A percentile compares a stretch with the other conserved stretches of the same genome.
phyloP scores from a whole-genome alignment of 2,329 filamentous ascomycete species.

The Graphium sp. region DNA sequence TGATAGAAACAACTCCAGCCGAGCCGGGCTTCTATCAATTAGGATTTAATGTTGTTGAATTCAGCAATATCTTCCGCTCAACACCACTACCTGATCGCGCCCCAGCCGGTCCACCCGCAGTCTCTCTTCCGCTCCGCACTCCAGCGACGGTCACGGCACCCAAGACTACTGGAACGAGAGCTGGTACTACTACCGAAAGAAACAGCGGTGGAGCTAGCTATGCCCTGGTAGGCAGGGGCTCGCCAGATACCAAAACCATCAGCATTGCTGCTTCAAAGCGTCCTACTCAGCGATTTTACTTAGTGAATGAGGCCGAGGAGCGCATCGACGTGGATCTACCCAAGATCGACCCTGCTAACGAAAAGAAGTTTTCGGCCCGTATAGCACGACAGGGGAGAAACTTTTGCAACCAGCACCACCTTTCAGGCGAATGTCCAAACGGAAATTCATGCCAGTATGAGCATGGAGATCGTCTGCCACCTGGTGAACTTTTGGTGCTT shows the following conservation, averaged over 20 bases:
- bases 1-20: constrained; percentile 14
- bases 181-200: constrained; percentile 7
- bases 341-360: constrained; percentile 7
- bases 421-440: constrained; percentile 7
- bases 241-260: constrained; percentile 8
- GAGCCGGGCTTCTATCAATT: constrained; percentile 14
- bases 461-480: constrained; percentile 8
- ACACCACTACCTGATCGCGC: constrained; percentile 8
- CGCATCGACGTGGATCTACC: constrained; percentile 14
- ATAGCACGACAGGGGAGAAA: constrained; percentile 6
- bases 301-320: constrained; percentile 13
- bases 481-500: constrained; percentile 7
- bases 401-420: constrained; percentile 9
- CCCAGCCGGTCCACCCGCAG: constrained; percentile 2
- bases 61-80: constrained; percentile 14
- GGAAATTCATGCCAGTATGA: constrained; percentile 7
- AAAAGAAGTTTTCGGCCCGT: constrained; percentile 8
- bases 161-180: background rate
- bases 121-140: background rate
- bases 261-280: constrained; percentile 12
- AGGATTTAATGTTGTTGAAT: constrained; percentile 10
- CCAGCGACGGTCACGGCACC: background rate
- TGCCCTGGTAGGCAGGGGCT: background rate
- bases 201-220: constrained; percentile 3
- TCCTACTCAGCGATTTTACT: constrained; percentile 7